Evolutionary conservation across 1,284 basidiomycete species (phyloP).

Genomic region (Tranzscheliella williamsii): DNA sequence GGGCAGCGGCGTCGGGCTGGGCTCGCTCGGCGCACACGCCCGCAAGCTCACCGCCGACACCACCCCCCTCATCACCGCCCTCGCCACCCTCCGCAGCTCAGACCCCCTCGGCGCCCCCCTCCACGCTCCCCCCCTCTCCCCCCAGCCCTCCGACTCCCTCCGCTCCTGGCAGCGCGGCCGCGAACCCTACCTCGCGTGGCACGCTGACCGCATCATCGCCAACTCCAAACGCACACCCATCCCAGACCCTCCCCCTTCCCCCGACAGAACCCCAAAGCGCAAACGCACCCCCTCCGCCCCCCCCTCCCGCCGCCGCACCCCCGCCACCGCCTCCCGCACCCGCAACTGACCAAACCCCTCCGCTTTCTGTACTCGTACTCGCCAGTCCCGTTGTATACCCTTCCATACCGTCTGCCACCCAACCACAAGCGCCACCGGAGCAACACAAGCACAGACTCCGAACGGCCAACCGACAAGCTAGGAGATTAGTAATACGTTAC

Average conservation of each 20-base stretch:
- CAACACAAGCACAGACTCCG: no score
- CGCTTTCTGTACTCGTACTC: no score
- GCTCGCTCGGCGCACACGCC: slow-evolving; percentile 27
- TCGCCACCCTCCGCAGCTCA: slow-evolving; percentile 25
- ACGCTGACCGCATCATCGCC: slow-evolving; percentile 47
- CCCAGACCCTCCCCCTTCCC: not conserved
- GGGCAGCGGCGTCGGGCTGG: no score
- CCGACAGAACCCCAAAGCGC: slow-evolving; percentile 9
- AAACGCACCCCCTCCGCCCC: no score
- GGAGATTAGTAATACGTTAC: no score
- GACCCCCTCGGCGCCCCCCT: slow-evolving; percentile 46
- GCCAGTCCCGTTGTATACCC: no score
- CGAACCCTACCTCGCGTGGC: slow-evolving; percentile 54
- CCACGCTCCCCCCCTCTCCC: slow-evolving; percentile 2
- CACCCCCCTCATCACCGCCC: slow-evolving; percentile 24
- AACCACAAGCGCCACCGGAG: no score
- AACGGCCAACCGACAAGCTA: no score
- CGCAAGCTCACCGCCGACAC: slow-evolving; percentile 39
- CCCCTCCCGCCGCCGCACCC: no score
- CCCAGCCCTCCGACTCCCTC: not conserved
- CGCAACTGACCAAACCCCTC: no score
- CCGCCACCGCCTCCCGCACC: slow-evolving; percentile 14
- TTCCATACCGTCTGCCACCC: no score
- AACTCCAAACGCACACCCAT: slow-evolving; percentile 8
- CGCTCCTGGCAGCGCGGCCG: slow-evolving; percentile 44